These are phyloP conservation scores for Myxozyma udenii DNA, from an alignment of 805 yeast species.

Conservation along the genomic window DNA sequence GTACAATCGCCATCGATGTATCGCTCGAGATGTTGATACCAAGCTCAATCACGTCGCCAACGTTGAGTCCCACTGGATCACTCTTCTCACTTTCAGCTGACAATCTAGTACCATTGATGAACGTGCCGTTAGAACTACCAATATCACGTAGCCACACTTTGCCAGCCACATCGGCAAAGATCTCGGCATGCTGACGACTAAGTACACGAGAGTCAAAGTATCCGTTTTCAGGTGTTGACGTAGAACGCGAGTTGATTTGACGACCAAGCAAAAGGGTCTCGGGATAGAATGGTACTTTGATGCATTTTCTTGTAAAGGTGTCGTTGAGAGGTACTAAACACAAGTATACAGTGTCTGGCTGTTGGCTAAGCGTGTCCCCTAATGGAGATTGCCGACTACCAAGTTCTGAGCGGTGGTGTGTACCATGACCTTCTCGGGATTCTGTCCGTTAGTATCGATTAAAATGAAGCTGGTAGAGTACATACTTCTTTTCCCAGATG, in stretches of 20 bases:
- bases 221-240: slow-evolving; percentile 72
- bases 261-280: slow-evolving; percentile 85
- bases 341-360: slow-evolving; percentile 19
- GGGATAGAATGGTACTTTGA: slow-evolving; percentile 77
- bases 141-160: slow-evolving; percentile 76
- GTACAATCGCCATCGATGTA: slow-evolving; percentile 55
- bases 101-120: slow-evolving; percentile 72
- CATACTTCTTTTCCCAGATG: slow-evolving; percentile 19
- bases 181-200: slow-evolving; percentile 89
- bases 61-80: slow-evolving; percentile 56
- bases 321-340: slow-evolving; percentile 69
- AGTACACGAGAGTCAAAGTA: slow-evolving; percentile 91
- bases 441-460: slow-evolving; percentile 5
- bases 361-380: slow-evolving; percentile 3
- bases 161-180: slow-evolving; percentile 67
- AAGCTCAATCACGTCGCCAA: slow-evolving; percentile 85
- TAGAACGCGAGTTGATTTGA: slow-evolving; percentile 58
- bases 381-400: background rate
- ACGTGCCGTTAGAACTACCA: slow-evolving; percentile 93
- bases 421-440: slow-evolving; percentile 19
- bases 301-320: slow-evolving; percentile 74
- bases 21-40: slow-evolving; percentile 75
- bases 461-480: background rate
- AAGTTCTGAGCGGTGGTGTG: slow-evolving; percentile 8
- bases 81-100: slow-evolving; percentile 54